These are phyloP conservation scores for Phytophthora aleatoria DNA, from an alignment of 352 stramenopile genomes.

Conservation along the genomic window DNA sequence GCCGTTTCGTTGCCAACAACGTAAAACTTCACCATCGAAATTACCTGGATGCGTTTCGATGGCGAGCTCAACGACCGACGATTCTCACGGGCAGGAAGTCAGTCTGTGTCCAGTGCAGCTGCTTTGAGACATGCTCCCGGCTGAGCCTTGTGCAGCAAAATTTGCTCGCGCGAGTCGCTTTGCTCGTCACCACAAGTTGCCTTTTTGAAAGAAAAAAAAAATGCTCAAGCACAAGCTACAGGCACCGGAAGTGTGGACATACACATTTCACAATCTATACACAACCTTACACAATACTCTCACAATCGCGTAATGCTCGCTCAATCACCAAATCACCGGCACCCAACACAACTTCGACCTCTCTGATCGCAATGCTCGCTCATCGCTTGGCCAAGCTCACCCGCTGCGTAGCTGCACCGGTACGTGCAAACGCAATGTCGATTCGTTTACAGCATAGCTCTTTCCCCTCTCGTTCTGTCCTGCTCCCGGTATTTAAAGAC, in stretches of 20 bases:
- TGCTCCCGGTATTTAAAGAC: neutral
- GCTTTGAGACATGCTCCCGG: constrained; percentile 21
- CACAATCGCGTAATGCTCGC: constrained; percentile 3
- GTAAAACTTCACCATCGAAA: neutral
- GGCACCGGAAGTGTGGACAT: neutral
- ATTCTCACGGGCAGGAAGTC: constrained; percentile 13
- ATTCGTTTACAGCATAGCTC: neutral
- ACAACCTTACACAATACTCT: neutral
- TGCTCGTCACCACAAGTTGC: neutral
- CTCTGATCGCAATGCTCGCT: constrained; percentile 24
- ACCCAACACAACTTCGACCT: constrained; percentile 20
- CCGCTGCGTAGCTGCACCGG: constrained; percentile 25
- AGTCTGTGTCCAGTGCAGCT: constrained; percentile 22
- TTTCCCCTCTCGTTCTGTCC: neutral
- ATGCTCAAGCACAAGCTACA: neutral
- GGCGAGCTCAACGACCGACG: constrained; percentile 11
- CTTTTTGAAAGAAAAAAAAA: too few species aligned
- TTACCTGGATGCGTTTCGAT: constrained; percentile 2
- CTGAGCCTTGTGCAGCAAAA: constrained; percentile 6
- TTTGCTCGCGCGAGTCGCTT: constrained; percentile 1
- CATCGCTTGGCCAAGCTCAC: constrained; percentile 33
- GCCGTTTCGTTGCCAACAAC: too few species aligned
- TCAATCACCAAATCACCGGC: constrained; percentile 19
- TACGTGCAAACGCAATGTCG: constrained; percentile 12
- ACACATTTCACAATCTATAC: neutral